Conservation (phyloP, 768 basidiomycete genomes). For the Phaeotremella skinneri region DNA sequence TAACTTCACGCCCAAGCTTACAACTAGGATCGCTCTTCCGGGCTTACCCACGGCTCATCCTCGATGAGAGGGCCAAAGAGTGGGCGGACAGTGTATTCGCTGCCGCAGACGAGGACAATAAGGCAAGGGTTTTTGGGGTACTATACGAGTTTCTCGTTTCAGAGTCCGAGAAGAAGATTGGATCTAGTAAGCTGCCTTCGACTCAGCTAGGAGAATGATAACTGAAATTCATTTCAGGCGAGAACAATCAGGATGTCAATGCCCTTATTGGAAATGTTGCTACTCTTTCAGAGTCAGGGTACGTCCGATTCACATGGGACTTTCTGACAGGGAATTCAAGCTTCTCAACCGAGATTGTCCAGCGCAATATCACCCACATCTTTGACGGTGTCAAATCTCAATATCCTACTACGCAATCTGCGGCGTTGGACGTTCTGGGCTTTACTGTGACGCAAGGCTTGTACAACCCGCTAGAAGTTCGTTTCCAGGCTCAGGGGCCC, state of each 20-base stretch:
- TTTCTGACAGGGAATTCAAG: constrained; percentile 54
- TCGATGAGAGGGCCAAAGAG: constrained; percentile 67
- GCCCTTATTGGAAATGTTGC: constrained; percentile 93
- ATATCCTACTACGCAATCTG: constrained; percentile 67
- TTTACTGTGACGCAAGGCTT: constrained; percentile 94
- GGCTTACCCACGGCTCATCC: constrained; percentile 87
- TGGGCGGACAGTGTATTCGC: constrained; percentile 90
- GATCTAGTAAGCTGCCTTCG: neutral
- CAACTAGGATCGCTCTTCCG: constrained; percentile 80
- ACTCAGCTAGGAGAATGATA: constrained; percentile 20
- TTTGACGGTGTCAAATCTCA: constrained; percentile 74
- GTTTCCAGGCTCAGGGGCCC: constrained; percentile 18
- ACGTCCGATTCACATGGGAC: constrained; percentile 37
- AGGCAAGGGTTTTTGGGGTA: constrained; percentile 73
- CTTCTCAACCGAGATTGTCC: constrained; percentile 89
- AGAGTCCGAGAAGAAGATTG: constrained; percentile 71
- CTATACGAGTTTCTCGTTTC: constrained; percentile 88
- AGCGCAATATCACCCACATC: constrained; percentile 82
- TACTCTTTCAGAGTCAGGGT: constrained; percentile 97
- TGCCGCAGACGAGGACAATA: constrained; percentile 68
- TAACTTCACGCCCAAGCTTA: neutral
- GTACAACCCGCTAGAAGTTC: constrained; percentile 85
- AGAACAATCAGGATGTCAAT: constrained; percentile 65
- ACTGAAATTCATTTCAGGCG: constrained; percentile 33
- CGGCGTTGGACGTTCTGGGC: constrained; percentile 84